Percentiles rank a stretch among this genome's conserved stretches.
Conservation (phyloP, 2,329 filamentous ascomycete species). For the Xylariales sp. region DNA sequence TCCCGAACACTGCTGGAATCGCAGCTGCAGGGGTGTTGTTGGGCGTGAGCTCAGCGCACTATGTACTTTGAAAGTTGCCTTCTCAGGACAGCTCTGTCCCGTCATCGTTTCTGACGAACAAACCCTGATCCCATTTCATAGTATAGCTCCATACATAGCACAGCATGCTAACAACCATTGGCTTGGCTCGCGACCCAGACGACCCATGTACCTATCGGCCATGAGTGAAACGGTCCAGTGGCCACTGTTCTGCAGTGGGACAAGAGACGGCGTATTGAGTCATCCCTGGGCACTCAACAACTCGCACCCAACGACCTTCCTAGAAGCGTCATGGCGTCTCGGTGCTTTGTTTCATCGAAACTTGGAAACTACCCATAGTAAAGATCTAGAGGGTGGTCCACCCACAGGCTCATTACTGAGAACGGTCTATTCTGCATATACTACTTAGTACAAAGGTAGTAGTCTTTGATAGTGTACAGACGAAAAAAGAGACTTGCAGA, state of each 20-base stretch:
- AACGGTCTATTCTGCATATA: not conserved
- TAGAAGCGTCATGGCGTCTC: slow-evolving; percentile 19
- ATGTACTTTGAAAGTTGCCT: not conserved
- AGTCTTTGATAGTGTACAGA: too few relatives aligned
- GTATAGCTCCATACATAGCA: too few relatives aligned
- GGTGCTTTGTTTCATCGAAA: slow-evolving; percentile 13
- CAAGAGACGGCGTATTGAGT: slow-evolving; percentile 10
- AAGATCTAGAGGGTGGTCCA: not conserved
- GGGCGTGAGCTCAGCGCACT: too few relatives aligned
- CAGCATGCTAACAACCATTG: slow-evolving; percentile 5
- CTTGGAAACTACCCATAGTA: not conserved
- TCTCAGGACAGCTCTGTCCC: not conserved
- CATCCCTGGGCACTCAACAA: slow-evolving; percentile 7
- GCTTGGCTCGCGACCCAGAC: slow-evolving; percentile 7
- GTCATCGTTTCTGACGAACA: not conserved
- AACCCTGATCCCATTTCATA: not conserved
- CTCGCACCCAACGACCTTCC: slow-evolving; percentile 17
- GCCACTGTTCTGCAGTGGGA: not conserved
- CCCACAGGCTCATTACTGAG: not conserved
- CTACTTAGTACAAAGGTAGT: too few relatives aligned
- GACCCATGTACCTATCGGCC: slow-evolving; percentile 6
- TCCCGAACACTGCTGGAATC: too few relatives aligned
- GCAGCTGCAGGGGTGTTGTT: too few relatives aligned
- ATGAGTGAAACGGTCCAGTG: slow-evolving; percentile 15
- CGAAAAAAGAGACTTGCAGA: not conserved